Evolutionary conservation across 2,329 filamentous ascomycete species (phyloP).

Genomic region (Coniochaeta ligniaria): DNA sequence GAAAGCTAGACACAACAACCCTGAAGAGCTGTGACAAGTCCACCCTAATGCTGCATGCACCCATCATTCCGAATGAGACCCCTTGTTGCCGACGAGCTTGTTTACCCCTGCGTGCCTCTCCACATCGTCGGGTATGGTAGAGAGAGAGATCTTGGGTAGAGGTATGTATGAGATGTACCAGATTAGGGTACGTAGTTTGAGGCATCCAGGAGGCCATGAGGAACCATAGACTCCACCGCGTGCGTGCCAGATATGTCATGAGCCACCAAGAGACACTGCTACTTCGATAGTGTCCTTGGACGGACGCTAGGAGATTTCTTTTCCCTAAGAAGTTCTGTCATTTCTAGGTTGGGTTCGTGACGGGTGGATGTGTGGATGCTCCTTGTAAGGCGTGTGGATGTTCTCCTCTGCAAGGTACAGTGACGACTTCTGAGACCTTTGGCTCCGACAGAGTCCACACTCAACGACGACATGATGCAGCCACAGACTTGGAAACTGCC

Average conservation of each 20-base stretch:
- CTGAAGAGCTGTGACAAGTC: slow-evolving; percentile 19
- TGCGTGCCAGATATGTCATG: not conserved
- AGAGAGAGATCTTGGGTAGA: not conserved
- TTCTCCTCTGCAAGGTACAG: not conserved
- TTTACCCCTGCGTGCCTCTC: not conserved
- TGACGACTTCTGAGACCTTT: not conserved
- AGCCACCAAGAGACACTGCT: not conserved
- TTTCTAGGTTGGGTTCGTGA: not conserved
- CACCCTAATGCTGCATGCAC: not conserved
- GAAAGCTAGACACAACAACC: slow-evolving; percentile 19
- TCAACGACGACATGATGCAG: not conserved
- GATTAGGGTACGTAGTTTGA: not conserved
- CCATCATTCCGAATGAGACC: not conserved
- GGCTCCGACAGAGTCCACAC: not conserved
- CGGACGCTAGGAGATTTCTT: not conserved
- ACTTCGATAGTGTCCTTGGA: not conserved
- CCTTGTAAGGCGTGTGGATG: not conserved
- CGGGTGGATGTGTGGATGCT: not conserved
- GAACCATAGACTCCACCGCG: not conserved
- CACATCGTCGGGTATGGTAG: not conserved
- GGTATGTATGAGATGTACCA: not conserved
- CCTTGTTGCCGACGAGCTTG: not conserved
- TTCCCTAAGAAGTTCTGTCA: not conserved
- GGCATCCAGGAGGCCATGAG: not conserved
- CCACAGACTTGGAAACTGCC: not conserved